Evolutionary conservation across 306 rosid genomes (phyloP).

Genomic region (Sechiopsis laciniata): DNA sequence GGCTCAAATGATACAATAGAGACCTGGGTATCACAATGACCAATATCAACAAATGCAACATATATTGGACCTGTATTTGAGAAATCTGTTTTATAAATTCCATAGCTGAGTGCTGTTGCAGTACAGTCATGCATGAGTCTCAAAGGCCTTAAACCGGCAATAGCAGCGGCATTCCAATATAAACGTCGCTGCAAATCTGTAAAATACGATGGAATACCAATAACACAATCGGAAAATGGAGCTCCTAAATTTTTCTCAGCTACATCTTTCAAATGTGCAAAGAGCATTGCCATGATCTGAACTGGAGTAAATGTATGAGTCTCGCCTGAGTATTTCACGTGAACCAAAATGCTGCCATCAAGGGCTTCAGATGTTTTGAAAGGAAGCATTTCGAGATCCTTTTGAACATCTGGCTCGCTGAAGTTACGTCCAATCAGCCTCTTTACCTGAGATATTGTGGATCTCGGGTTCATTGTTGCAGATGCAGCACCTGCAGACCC

Average conservation of each 20-base stretch:
- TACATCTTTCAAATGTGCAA: slow-evolving; percentile 71
- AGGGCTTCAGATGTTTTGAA: slow-evolving; percentile 63
- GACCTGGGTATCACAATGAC: slow-evolving; percentile 85
- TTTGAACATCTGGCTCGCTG: slow-evolving; percentile 45
- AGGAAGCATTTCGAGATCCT: slow-evolving; percentile 58
- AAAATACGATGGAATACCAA: slow-evolving; percentile 83
- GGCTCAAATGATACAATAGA: slow-evolving; percentile 58
- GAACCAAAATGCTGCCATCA: slow-evolving; percentile 76
- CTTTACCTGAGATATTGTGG: slow-evolving; percentile 85
- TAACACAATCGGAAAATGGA: slow-evolving; percentile 71
- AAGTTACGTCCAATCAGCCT: slow-evolving; percentile 70
- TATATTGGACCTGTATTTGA: slow-evolving; percentile 30
- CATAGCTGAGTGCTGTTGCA: slow-evolving; percentile 88
- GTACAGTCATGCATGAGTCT: slow-evolving; percentile 92
- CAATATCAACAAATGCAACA: slow-evolving; percentile 74
- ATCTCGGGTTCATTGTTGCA: slow-evolving; percentile 73
- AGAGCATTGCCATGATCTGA: slow-evolving; percentile 84
- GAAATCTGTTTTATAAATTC: slow-evolving; percentile 68
- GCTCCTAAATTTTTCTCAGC: slow-evolving; percentile 57
- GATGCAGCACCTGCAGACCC: slow-evolving; percentile 93
- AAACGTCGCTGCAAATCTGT: slow-evolving; percentile 77
- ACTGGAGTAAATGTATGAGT: slow-evolving; percentile 63
- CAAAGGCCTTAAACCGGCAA: slow-evolving; percentile 80
- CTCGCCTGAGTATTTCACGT: slow-evolving; percentile 48
- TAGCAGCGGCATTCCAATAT: slow-evolving; percentile 70